A percentile compares a stretch with the other conserved stretches of the same genome.
Conservation (phyloP, 2,329 filamentous ascomycete genomes). For the Aspergillus novofumigatus region DNA sequence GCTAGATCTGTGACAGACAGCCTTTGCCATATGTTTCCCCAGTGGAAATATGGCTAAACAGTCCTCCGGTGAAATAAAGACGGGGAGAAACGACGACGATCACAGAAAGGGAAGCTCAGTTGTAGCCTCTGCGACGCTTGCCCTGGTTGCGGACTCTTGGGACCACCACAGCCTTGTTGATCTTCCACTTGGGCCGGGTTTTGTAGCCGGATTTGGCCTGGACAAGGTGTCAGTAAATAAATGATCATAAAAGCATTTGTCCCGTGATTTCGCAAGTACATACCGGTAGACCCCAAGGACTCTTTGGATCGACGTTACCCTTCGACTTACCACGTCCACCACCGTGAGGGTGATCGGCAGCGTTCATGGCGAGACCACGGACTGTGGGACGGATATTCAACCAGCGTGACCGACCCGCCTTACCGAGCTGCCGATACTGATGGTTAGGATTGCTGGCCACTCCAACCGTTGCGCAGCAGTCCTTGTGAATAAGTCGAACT, state of each 20-base stretch:
- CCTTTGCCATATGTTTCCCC: background rate
- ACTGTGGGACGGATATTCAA: constrained; percentile 92
- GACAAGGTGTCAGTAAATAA: constrained; percentile 12
- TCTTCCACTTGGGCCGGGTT: constrained; percentile 80
- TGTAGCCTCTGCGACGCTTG: constrained; percentile 70
- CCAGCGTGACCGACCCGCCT: constrained; percentile 91
- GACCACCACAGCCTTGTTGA: constrained; percentile 87
- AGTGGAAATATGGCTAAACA: background rate
- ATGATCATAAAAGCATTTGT: constrained; percentile 5
- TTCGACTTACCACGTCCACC: constrained; percentile 99
- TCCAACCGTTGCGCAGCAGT: constrained; percentile 92
- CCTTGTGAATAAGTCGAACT: constrained; percentile 79
- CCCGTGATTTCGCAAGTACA: constrained; percentile 38
- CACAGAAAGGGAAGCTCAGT: constrained; percentile 24
- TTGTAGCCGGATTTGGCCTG: constrained; percentile 67
- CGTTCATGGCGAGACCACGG: constrained; percentile 98
- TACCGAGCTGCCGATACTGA: constrained; percentile 86
- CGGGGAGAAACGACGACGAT: constrained; percentile 6
- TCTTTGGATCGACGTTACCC: constrained; percentile 92
- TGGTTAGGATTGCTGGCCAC: constrained; percentile 90
- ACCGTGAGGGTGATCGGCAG: constrained; percentile 96
- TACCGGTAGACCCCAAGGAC: constrained; percentile 94
- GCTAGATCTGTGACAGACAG: background rate
- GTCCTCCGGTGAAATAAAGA: background rate
- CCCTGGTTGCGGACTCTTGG: constrained; percentile 84